Conservation (phyloP, 2,329 filamentous ascomycete genomes). For the Curvularia verruculosa region DNA sequence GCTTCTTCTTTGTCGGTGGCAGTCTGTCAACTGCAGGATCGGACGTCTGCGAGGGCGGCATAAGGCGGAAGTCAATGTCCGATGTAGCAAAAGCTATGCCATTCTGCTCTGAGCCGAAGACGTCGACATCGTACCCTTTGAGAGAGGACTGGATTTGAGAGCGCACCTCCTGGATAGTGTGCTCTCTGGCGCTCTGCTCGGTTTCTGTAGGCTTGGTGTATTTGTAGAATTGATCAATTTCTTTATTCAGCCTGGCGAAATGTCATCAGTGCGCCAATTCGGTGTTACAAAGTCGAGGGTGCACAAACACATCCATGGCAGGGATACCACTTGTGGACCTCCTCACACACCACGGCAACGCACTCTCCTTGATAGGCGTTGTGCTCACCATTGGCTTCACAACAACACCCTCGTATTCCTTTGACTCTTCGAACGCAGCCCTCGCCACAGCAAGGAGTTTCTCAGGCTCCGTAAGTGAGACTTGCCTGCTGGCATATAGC, state of each 20-base stretch:
- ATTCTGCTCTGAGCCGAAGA: slow-evolving; percentile 62
- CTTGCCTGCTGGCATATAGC: neutral
- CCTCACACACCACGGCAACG: slow-evolving; percentile 28
- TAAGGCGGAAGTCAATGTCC: slow-evolving; percentile 59
- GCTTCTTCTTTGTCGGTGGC: slow-evolving; percentile 23
- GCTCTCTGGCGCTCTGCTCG: slow-evolving; percentile 51
- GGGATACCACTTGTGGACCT: slow-evolving; percentile 1
- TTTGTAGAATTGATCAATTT: slow-evolving; percentile 38
- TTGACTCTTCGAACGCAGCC: slow-evolving; percentile 12
- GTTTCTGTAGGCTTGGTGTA: slow-evolving; percentile 46
- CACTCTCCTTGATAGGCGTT: slow-evolving; percentile 11
- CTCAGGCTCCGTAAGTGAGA: slow-evolving; percentile 1
- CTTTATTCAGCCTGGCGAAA: slow-evolving; percentile 27
- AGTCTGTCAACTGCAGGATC: slow-evolving; percentile 14
- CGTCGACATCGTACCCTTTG: slow-evolving; percentile 42
- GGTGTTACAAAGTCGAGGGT: neutral
- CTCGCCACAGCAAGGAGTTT: slow-evolving; percentile 14
- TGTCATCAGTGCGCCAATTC: neutral
- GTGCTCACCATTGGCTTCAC: slow-evolving; percentile 19
- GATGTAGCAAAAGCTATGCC: slow-evolving; percentile 61
- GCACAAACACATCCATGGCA: slow-evolving; percentile 18
- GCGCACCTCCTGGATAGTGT: slow-evolving; percentile 42
- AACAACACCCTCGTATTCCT: slow-evolving; percentile 28
- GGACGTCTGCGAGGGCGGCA: slow-evolving; percentile 8
- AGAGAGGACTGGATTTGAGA: slow-evolving; percentile 27